Evolutionary conservation across 345 rosid species (phyloP), one percentile per base, ranked within the genome.

Genomic region (Eucalyptus regnans): DNA sequence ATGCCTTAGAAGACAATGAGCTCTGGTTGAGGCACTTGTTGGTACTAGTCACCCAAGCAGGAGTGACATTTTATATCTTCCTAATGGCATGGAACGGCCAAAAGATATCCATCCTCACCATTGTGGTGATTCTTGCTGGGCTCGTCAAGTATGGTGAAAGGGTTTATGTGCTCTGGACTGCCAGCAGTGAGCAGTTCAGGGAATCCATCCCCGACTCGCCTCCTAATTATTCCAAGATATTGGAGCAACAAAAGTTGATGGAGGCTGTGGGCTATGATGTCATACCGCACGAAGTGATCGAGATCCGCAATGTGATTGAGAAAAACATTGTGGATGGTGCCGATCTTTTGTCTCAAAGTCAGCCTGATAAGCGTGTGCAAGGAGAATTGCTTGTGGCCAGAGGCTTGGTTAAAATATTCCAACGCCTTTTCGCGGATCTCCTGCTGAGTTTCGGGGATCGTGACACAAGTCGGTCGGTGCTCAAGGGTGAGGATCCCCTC

Each of bases 1-100:
- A 85, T 49, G 79, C 90, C 60, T n/a, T 86, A 10, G 90, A 88
- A 60, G 90, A 88, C 52, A 88, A 88, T 25, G 83, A 88, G 44
- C 87, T 88, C 12, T 88, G 90, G 90, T 49, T 66, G 20, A 89
- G 96, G 56, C 92, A 92, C 12, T 87, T 89, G 33, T 92, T 93
- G 43, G 52, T 50, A 4, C 87, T 93, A 18, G 37, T 46, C 56
- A 86, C 88, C 58, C 93, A 92, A 43, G 66, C 89, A 1, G 89
- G 17, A 60, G 88, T 88, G 11, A 91, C 91, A 9, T n/a, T 86
- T 31, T 91, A 91, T 80, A 89, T 91, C 66, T 87, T 90, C 49
- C 9, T 89, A 4, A 81, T 56, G 44, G 86, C 90, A 3, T 90
- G 93, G 89, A 87, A 13, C 10, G 49, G 85, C 12, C 51, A 76